phyloP scores from a whole-genome alignment of 2,329 filamentous ascomycete genomes.

The Fusarium pseudocircinatum region DNA sequence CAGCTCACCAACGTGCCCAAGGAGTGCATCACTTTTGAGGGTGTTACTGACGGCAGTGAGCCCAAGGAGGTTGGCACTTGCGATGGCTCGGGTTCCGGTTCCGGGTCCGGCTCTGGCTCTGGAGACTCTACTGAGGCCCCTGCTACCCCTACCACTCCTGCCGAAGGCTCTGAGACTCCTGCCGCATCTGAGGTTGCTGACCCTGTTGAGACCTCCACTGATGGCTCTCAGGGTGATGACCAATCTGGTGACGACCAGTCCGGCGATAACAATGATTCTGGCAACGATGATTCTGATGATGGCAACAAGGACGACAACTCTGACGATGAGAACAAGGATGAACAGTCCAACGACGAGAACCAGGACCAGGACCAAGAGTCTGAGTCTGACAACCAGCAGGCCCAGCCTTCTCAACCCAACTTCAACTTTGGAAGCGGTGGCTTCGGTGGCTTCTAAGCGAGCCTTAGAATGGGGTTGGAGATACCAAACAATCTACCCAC shows the following conservation, averaged over 20 bases:
- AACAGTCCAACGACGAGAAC: neutral
- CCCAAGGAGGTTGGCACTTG: slow-evolving; percentile 39
- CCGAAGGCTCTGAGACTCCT: neutral
- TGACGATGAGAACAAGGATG: neutral
- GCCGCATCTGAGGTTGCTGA: neutral
- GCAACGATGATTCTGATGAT: slow-evolving; percentile 7
- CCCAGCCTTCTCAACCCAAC: neutral
- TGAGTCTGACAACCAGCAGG: neutral
- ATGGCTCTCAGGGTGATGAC: neutral
- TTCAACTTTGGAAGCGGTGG: neutral
- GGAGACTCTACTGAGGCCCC: slow-evolving; percentile 4
- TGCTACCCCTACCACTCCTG: slow-evolving; percentile 12
- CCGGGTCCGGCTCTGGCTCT: slow-evolving; percentile 1
- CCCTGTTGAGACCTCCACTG: neutral
- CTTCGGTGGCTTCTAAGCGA: slow-evolving; percentile 1
- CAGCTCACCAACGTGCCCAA: slow-evolving; percentile 27
- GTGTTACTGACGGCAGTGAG: slow-evolving; percentile 42
- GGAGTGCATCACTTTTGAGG: slow-evolving; percentile 37
- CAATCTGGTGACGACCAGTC: neutral
- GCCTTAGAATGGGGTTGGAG: fast-evolving
- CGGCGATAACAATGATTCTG: neutral
- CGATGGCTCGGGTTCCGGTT: slow-evolving; percentile 1
- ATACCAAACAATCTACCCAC: too few species aligned
- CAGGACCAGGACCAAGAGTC: neutral
- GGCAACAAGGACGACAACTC: neutral